phyloP scores from a whole-genome alignment of 1,284 basidiomycete species.

The Trichosporon inkin region DNA sequence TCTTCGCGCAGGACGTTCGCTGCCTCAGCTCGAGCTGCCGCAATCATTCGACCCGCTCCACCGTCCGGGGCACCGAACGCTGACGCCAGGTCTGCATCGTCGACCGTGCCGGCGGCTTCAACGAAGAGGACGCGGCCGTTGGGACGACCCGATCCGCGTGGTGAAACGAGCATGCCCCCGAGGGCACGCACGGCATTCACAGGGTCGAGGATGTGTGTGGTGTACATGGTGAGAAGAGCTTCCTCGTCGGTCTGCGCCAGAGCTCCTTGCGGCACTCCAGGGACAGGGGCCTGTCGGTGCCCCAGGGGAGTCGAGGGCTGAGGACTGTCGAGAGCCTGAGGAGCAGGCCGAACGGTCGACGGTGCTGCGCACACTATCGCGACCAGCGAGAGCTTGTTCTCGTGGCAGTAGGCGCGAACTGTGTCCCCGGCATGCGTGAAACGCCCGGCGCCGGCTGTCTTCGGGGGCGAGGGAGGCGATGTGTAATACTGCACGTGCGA shows the following conservation, averaged over 20 bases:
- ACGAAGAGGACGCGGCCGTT: constrained; percentile 38
- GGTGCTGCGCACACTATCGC: constrained; percentile 34
- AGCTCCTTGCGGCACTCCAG: constrained; percentile 14
- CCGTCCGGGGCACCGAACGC: neutral
- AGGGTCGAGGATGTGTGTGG: constrained; percentile 39
- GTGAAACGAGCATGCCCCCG: constrained; percentile 30
- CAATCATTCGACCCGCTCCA: constrained; percentile 28
- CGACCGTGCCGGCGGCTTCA: constrained; percentile 34
- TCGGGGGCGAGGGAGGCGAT: constrained; percentile 20
- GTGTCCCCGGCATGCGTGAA: constrained; percentile 43
- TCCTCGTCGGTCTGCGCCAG: constrained; percentile 33
- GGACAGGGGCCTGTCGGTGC: constrained; percentile 6
- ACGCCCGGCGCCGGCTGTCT: constrained; percentile 15
- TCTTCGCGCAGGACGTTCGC: constrained; percentile 33
- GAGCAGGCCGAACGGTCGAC: neutral
- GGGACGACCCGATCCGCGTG: constrained; percentile 10
- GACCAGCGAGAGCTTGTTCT: constrained; percentile 34
- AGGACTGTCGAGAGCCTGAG: neutral
- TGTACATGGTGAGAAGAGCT: constrained; percentile 35
- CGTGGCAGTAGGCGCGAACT: constrained; percentile 40
- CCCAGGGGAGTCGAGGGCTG: constrained; percentile 1
- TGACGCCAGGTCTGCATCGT: constrained; percentile 13
- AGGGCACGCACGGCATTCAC: constrained; percentile 38
- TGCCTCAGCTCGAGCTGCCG: constrained; percentile 31
- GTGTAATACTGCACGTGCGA: constrained; percentile 10